phyloP scores from a whole-genome alignment of 768 basidiomycete genomes.

The Termitomyces sp. region DNA sequence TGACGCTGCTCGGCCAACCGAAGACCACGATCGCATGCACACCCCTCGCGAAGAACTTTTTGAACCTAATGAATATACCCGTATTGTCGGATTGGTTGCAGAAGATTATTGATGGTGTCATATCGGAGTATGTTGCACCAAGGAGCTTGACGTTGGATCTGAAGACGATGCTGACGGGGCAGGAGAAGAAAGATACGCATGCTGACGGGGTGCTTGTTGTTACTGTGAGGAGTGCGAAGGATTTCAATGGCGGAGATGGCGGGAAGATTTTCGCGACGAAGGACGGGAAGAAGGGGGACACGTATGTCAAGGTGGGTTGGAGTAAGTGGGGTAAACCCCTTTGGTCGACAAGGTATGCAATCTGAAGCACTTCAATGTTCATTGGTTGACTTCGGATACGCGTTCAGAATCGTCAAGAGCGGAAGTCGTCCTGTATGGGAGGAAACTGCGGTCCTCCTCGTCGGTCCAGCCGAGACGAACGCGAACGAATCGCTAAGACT shows the following conservation, averaged over 20 bases:
- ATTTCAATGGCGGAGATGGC: constrained; percentile 38
- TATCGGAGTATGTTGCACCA: constrained; percentile 64
- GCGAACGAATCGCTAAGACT: constrained; percentile 59
- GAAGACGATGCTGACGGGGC: constrained; percentile 56
- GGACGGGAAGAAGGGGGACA: constrained; percentile 34
- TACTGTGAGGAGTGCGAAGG: constrained; percentile 58
- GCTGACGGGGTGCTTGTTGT: constrained; percentile 64
- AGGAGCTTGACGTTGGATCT: constrained; percentile 68
- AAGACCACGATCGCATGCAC: constrained; percentile 60
- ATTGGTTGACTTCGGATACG: neutral
- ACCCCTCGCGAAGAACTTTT: constrained; percentile 56
- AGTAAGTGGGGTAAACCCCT: constrained; percentile 59
- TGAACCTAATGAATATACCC: constrained; percentile 78
- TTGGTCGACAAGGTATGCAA: constrained; percentile 54
- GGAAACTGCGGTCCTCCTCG: constrained; percentile 59
- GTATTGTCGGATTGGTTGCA: constrained; percentile 67
- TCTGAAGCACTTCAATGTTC: neutral
- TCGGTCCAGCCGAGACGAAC: constrained; percentile 63
- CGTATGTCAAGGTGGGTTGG: constrained; percentile 65
- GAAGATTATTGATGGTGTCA: constrained; percentile 57
- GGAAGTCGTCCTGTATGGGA: constrained; percentile 67
- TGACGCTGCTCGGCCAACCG: constrained; percentile 72
- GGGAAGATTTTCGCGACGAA: constrained; percentile 29
- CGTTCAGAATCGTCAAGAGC: constrained; percentile 51
- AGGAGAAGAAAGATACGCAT: constrained; percentile 60